phyloP scores from a whole-genome alignment of 768 basidiomycete genomes.

The Kwoniella botswanensis region DNA sequence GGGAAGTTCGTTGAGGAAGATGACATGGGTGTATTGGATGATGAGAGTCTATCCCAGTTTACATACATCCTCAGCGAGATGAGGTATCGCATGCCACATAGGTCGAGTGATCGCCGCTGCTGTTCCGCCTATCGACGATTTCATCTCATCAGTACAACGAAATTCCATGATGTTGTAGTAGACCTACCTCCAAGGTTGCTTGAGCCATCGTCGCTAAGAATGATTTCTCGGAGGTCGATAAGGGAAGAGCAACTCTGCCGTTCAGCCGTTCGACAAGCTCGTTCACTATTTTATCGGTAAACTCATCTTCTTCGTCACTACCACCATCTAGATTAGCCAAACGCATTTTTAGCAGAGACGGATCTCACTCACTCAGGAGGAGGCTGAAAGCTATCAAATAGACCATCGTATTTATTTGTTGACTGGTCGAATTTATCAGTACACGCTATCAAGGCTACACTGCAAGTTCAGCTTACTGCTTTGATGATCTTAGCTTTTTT shows the following conservation, averaged over 20 bases:
- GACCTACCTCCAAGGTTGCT: conserved; percentile 78
- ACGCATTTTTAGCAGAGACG: not conserved
- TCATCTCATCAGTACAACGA: not conserved
- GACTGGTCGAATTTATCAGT: conserved; percentile 12
- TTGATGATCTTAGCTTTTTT: conserved; percentile 56
- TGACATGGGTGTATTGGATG: conserved; percentile 46
- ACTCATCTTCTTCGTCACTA: conserved; percentile 38
- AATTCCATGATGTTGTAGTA: not conserved
- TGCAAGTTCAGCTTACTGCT: conserved; percentile 51
- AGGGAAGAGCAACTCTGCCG: conserved; percentile 67
- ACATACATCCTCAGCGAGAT: conserved; percentile 91
- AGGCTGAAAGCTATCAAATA: conserved; percentile 37
- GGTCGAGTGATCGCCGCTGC: conserved; percentile 85
- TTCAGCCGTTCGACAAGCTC: conserved; percentile 72
- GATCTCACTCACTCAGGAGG: conserved; percentile 19
- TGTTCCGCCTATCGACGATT: conserved; percentile 72
- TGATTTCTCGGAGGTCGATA: conserved; percentile 79
- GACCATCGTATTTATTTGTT: conserved; percentile 38
- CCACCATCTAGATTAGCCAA: not conserved
- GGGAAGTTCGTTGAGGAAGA: not conserved
- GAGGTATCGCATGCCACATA: conserved; percentile 89
- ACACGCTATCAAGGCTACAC: not conserved
- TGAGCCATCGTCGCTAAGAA: conserved; percentile 83
- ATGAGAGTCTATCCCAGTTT: conserved; percentile 74
- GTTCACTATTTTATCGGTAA: conserved; percentile 41